Evolutionary conservation across 2,329 filamentous ascomycete species (phyloP).

Genomic region (Beauveria pseudobassiana): DNA sequence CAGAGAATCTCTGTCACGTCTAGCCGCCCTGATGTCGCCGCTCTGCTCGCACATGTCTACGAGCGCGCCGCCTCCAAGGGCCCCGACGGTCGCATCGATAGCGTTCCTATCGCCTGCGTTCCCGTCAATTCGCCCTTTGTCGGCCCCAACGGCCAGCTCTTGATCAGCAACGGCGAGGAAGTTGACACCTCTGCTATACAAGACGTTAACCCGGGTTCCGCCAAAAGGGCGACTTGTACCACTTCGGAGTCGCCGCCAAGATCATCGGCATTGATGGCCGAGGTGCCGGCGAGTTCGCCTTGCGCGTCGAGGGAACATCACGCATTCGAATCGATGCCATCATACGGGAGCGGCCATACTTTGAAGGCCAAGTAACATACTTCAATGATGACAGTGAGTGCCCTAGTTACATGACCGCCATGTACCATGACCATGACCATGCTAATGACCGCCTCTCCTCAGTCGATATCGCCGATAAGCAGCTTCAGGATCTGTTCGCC

Average conservation of each 20-base stretch:
- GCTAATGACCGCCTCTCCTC: conserved; percentile 3
- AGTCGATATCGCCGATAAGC: conserved; percentile 41
- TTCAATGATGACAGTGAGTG: conserved; percentile 61
- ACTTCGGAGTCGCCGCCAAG: conserved; percentile 73
- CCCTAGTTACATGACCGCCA: neutral
- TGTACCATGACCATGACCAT: neutral
- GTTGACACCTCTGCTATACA: conserved; percentile 35
- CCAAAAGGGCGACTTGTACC: conserved; percentile 69
- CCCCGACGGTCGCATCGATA: conserved; percentile 53
- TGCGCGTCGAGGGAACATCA: conserved; percentile 79
- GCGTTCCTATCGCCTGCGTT: conserved; percentile 77
- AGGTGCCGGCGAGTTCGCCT: conserved; percentile 65
- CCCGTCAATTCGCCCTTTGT: conserved; percentile 73
- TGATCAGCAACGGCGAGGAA: conserved; percentile 59
- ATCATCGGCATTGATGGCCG: conserved; percentile 72
- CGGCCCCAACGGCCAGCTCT: conserved; percentile 64
- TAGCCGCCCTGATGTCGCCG: conserved; percentile 77
- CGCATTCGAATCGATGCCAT: conserved; percentile 62
- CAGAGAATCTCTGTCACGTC: conserved; percentile 75
- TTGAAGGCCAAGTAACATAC: conserved; percentile 71
- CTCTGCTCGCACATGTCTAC: conserved; percentile 79
- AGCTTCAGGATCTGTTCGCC: conserved; percentile 64
- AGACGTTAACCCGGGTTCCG: conserved; percentile 50
- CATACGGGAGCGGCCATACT: conserved; percentile 72
- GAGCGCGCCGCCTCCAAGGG: conserved; percentile 64